A percentile compares a stretch with the other conserved stretches of the same genome.
Evolutionary conservation across 208 protist species (phyloP).

Genomic region (Leishmania mexicana): DNA sequence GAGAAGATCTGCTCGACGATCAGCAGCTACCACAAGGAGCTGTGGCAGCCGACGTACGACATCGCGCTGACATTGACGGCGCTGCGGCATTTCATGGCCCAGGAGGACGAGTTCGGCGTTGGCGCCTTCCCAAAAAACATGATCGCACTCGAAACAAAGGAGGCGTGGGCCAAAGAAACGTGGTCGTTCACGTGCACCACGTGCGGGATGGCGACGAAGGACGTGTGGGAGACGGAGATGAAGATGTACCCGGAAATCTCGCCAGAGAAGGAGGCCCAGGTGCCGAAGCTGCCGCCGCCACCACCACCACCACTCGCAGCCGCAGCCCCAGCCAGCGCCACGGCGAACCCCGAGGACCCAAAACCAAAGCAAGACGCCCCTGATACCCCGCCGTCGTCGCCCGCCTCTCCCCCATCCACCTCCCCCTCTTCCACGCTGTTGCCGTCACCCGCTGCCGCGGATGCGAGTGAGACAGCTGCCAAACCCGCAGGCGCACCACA

Average conservation of each 20-base stretch:
- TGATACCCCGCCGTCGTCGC: background rate
- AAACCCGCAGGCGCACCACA: background rate
- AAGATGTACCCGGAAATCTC: conserved; percentile 48
- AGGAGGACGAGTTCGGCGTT: conserved; percentile 79
- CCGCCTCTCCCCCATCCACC: background rate
- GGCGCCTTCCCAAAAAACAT: conserved; percentile 58
- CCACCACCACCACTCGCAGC: background rate
- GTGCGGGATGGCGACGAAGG: conserved; percentile 34
- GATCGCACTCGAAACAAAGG: conserved; percentile 42
- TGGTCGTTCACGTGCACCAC: conserved; percentile 46
- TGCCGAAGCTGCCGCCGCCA: conserved; percentile 18
- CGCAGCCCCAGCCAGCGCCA: background rate
- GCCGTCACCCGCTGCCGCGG: background rate
- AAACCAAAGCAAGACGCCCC: background rate
- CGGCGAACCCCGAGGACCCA: background rate
- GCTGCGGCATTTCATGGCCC: conserved; percentile 84
- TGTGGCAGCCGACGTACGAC: conserved; percentile 85
- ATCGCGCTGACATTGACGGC: conserved; percentile 66
- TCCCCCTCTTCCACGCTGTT: background rate
- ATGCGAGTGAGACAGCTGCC: background rate
- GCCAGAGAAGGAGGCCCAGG: conserved; percentile 24
- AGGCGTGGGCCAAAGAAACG: conserved; percentile 46
- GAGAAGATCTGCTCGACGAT: conserved; percentile 90
- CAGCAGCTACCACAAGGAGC: conserved; percentile 89
- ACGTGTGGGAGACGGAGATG: conserved; percentile 59